Evolutionary conservation across 2,329 filamentous ascomycete species (phyloP), one percentile per base, ranked within the genome.

Genomic region (Talaromyces sp.): DNA sequence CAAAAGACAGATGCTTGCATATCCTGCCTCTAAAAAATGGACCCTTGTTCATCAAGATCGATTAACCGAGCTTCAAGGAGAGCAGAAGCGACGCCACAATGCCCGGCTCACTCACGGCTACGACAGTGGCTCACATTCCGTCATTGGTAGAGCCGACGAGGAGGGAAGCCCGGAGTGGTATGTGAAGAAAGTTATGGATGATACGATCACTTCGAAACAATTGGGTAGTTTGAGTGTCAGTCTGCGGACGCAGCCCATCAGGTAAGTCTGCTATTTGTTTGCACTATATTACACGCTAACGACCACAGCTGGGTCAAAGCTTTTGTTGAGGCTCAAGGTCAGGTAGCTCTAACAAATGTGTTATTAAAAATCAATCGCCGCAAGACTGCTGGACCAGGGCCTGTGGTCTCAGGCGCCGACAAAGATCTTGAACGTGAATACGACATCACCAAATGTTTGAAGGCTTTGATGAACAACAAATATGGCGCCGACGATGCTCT

Each of bases 391-490:
- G 91, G 91, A 5, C 85, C 86, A 27, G 86, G 87, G 5, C 78
- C 83, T 39, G 56, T 62, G 9, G 86, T 83, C 33, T 79, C 81
- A 77, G 73, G 81, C 75, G 86, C 81, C 65, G 92, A 96, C 71
- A 92, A 90, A 76, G 91, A 94, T 73, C 83, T 95, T 59, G 93
- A 97, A 74, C 88, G 90, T 70, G 93, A 97, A 80, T 98, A 98
- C 76, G 95, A 98, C 75, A 97, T 99, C 68, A 88, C 97, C 75
- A 99, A 99, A 81, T 98, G 95, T 81, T 80, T 99, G 66, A 98
- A 98, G 82, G 93, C 93, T 37, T 81, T 98, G 65, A 96, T 98
- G 90, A 99, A 99, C 87, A 99, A 97, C 86, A 97, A 97, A 77
- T 98, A 96, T 76, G 95, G 95, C 67, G 95, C 95, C 67, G 95